Evolutionary conservation across 1,284 basidiomycete genomes (phyloP).

Genomic region (Termitomyces sp.): DNA sequence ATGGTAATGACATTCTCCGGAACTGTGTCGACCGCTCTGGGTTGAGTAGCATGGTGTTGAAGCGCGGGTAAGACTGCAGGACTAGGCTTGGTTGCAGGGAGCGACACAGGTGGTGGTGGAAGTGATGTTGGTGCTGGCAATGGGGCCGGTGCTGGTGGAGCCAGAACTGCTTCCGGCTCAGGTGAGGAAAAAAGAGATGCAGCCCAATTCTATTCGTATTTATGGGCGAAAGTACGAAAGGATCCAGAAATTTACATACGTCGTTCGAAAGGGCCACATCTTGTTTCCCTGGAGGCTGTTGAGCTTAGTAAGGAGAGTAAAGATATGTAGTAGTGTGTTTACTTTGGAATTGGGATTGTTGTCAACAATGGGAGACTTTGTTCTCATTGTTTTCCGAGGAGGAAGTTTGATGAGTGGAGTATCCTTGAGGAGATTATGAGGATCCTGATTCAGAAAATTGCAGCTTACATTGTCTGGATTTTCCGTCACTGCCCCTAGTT

Average conservation of each 20-base stretch:
- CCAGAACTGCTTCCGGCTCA: conserved; percentile 1
- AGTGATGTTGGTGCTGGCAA: conserved; percentile 3
- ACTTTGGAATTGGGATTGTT: conserved; percentile 3
- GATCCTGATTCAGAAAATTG: not conserved
- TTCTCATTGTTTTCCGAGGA: conserved; percentile 12
- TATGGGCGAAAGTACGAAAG: not conserved
- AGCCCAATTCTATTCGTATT: conserved; percentile 6
- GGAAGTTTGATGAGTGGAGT: conserved; percentile 8
- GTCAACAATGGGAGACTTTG: not conserved
- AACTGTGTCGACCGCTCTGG: not conserved
- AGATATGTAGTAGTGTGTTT: not conserved
- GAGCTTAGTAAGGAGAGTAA: not conserved
- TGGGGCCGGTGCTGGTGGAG: not conserved
- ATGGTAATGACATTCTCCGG: conserved; percentile 21
- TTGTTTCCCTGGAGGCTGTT: not conserved
- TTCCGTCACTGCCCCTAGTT: conserved; percentile 9
- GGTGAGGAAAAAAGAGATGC: conserved; percentile 26
- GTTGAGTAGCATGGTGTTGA: conserved; percentile 11
- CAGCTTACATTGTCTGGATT: conserved; percentile 21
- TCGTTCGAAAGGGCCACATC: not conserved
- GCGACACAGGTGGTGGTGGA: conserved; percentile 8
- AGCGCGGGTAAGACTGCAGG: conserved; percentile 9
- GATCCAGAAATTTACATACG: not conserved
- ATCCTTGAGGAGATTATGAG: conserved; percentile 9
- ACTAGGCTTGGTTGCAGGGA: conserved; percentile 8